Conservation (phyloP, 805 yeast species). For the Soucietia sequanensis region DNA sequence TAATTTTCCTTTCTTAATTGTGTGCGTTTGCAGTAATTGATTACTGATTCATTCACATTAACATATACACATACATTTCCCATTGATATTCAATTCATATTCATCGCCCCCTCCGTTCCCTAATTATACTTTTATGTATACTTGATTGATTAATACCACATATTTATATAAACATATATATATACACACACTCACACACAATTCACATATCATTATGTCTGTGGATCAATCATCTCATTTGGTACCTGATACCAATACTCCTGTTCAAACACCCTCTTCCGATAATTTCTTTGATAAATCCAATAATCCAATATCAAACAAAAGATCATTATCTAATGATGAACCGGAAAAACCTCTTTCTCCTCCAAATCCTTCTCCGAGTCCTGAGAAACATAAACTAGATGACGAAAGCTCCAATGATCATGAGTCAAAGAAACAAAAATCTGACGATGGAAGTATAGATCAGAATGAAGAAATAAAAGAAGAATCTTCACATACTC, state of each 20-base stretch:
- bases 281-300: conserved; percentile 25
- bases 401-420: conserved; percentile 24
- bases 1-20: too few relatives aligned
- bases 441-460: conserved; percentile 11
- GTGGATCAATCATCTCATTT: conserved; percentile 7
- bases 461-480: conserved; percentile 6
- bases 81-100: too few relatives aligned
- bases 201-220: too few relatives aligned
- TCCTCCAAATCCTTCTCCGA: conserved; percentile 47
- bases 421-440: conserved; percentile 17
- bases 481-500: conserved; percentile 3
- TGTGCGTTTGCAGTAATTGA: too few relatives aligned
- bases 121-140: too few relatives aligned
- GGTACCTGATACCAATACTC: conserved; percentile 33
- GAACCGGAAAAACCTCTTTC: conserved; percentile 39
- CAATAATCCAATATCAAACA: conserved; percentile 9
- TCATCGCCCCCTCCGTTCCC: too few relatives aligned
- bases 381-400: conserved; percentile 34
- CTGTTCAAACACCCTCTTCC: conserved; percentile 39
- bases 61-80: too few relatives aligned
- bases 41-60: too few relatives aligned
- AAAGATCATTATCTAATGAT: conserved; percentile 1
- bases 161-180: too few relatives aligned
- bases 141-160: too few relatives aligned
- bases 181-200: too few relatives aligned